Percentiles rank a stretch among this genome's conserved stretches.
phyloP scores from a whole-genome alignment of 495 filamentous ascomycete species.

The Xylaria cubensis region DNA sequence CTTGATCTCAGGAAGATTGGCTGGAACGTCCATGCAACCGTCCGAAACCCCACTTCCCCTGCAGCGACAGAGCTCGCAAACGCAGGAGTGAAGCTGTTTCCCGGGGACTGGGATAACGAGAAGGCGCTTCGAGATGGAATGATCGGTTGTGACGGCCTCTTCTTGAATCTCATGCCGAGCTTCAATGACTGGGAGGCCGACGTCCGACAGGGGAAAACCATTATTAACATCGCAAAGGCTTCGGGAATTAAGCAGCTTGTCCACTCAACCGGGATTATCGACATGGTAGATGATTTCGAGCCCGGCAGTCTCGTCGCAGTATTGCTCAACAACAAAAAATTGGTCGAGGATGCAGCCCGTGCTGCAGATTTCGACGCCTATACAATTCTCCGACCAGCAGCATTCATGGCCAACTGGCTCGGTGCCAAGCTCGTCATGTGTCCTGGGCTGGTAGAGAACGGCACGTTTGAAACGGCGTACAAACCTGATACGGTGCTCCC shows the following conservation, averaged over 20 bases:
- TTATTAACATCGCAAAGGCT: slow-evolving; percentile 52
- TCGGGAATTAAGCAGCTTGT: slow-evolving; percentile 46
- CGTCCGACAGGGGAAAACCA: slow-evolving; percentile 43
- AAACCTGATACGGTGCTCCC: slow-evolving; percentile 42
- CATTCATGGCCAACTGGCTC: slow-evolving; percentile 61
- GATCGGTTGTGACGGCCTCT: slow-evolving; percentile 52
- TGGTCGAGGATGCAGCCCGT: slow-evolving; percentile 48
- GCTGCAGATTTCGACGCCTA: slow-evolving; percentile 47
- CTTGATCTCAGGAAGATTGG: slow-evolving; percentile 46
- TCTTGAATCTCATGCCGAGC: slow-evolving; percentile 54
- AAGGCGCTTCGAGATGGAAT: slow-evolving; percentile 44
- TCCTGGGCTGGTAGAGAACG: slow-evolving; percentile 44
- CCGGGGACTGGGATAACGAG: slow-evolving; percentile 52
- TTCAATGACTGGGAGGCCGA: slow-evolving; percentile 40
- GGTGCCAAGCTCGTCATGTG: slow-evolving; percentile 46
- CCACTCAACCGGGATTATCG: slow-evolving; percentile 46
- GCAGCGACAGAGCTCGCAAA: slow-evolving; percentile 44
- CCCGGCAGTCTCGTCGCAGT: slow-evolving; percentile 35
- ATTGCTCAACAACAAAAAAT: slow-evolving; percentile 44
- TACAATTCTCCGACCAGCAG: slow-evolving; percentile 56
- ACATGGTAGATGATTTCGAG: slow-evolving; percentile 27
- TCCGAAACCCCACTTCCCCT: slow-evolving; percentile 45
- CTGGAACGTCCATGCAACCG: slow-evolving; percentile 50
- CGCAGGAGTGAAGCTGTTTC: slow-evolving; percentile 48
- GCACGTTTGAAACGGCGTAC: slow-evolving; percentile 34